A percentile compares a stretch with the other conserved stretches of the same genome.
phyloP scores from a whole-genome alignment of 352 stramenopile genomes.

The Poterioochromonas sp. region DNA sequence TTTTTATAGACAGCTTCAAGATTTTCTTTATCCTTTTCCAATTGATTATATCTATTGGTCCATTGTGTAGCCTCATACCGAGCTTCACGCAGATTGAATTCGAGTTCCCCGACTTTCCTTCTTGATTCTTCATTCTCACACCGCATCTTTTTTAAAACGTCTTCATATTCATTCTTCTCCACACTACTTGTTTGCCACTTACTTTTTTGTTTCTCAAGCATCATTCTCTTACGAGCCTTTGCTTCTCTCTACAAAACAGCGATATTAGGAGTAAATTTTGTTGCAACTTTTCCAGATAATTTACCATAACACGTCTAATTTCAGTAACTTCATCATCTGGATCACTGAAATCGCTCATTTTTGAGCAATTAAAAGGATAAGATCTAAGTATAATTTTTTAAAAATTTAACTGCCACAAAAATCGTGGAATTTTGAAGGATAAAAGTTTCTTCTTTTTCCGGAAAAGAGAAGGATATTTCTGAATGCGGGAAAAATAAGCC shows the following conservation, averaged over 20 bases:
- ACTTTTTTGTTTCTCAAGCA: background rate
- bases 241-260: slow-evolving; percentile 12
- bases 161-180: slow-evolving; percentile 10
- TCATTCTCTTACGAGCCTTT: background rate
- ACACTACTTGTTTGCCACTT: background rate
- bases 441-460: no score
- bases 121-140: background rate
- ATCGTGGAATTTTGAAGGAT: no score
- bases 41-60: background rate
- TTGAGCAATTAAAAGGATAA: no score
- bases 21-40: background rate
- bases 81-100: slow-evolving; percentile 11
- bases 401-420: no score
- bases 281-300: background rate
- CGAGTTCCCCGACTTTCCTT: background rate
- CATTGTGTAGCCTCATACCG: background rate
- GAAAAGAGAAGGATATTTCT: no score
- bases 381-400: no score
- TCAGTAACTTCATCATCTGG: slow-evolving; percentile 17
- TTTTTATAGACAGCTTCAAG: background rate
- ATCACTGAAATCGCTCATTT: no score
- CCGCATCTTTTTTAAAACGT: background rate
- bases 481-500: no score
- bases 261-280: background rate
- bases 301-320: slow-evolving; percentile 20